phyloP scores from a whole-genome alignment of 768 basidiomycete genomes.

The Sporobolomyces phaffii region DNA sequence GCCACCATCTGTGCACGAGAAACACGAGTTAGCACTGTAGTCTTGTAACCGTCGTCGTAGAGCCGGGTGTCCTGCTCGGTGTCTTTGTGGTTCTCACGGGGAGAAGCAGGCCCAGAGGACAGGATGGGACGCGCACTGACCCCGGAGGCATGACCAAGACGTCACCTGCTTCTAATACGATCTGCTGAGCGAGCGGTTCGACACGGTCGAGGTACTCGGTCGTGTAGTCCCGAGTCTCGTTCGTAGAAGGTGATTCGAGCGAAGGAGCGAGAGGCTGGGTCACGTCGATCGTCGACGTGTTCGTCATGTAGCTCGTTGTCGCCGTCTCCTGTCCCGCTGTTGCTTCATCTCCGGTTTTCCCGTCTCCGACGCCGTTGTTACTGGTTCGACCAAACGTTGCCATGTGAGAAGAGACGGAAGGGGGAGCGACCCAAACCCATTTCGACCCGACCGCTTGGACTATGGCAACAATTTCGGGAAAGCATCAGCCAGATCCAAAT shows the following conservation, averaged over 20 bases:
- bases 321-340: constrained; percentile 4
- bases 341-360: background rate
- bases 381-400: constrained; percentile 50
- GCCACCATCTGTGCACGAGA: constrained; percentile 62
- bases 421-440: constrained; percentile 85
- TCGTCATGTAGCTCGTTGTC: constrained; percentile 54
- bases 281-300: constrained; percentile 78
- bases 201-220: constrained; percentile 56
- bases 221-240: constrained; percentile 2
- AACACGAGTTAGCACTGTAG: background rate
- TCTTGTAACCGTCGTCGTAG: too few relatives aligned
- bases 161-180: constrained; percentile 72
- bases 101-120: background rate
- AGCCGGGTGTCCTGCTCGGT: too few relatives aligned
- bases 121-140: constrained; percentile 39
- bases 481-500: too few relatives aligned
- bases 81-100: too few relatives aligned
- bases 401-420: constrained; percentile 52
- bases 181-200: constrained; percentile 57
- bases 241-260: background rate
- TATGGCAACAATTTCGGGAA: constrained; percentile 44
- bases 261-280: constrained; percentile 49
- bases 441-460: constrained; percentile 85
- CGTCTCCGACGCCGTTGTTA: background rate
- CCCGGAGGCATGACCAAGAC: constrained; percentile 80